Percentiles rank a stretch among this genome's conserved stretches.
Evolutionary conservation across 1,284 basidiomycete species (phyloP).

Genomic region (Apiotrichum sp.): DNA sequence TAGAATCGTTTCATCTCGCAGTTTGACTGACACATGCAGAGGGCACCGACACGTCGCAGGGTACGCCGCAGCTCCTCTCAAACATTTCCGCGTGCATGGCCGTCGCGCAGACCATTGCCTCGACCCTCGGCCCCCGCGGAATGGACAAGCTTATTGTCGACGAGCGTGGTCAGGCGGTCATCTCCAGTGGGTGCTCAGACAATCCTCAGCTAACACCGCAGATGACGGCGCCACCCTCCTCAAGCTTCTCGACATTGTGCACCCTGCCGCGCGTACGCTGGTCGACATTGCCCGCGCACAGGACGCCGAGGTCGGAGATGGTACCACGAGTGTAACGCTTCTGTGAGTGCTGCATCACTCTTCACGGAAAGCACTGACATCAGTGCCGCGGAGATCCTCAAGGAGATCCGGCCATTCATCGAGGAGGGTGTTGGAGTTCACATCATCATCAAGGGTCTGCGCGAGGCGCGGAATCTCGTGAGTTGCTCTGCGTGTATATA

Average conservation of each 20-base stretch:
- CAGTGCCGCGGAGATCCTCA: slow-evolving; percentile 82
- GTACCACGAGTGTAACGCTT: slow-evolving; percentile 92
- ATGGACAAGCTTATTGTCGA: slow-evolving; percentile 96
- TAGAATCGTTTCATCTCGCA: not conserved
- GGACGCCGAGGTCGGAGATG: slow-evolving; percentile 97
- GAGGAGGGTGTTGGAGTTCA: slow-evolving; percentile 98
- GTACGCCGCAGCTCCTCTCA: slow-evolving; percentile 84
- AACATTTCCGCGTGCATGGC: slow-evolving; percentile 95
- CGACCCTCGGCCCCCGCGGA: slow-evolving; percentile 93
- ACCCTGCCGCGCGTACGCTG: slow-evolving; percentile 91
- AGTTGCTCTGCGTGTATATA: slow-evolving; percentile 26
- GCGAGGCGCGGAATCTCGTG: slow-evolving; percentile 80
- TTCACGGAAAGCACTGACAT: not conserved
- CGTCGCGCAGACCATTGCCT: slow-evolving; percentile 80
- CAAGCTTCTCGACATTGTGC: slow-evolving; percentile 93
- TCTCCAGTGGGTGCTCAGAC: slow-evolving; percentile 57
- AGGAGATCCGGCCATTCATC: slow-evolving; percentile 84
- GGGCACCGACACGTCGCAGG: slow-evolving; percentile 95
- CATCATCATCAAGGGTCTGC: slow-evolving; percentile 94
- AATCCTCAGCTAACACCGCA: slow-evolving; percentile 16
- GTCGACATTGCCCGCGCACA: slow-evolving; percentile 98
- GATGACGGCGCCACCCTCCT: slow-evolving; percentile 97
- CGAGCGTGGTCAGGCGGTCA: slow-evolving; percentile 89
- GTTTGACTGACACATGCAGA: slow-evolving; percentile 48
- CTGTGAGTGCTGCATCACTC: slow-evolving; percentile 45